Conservation (phyloP, 148 eudicot genomes). For the Rhododendron ferrugineum region DNA sequence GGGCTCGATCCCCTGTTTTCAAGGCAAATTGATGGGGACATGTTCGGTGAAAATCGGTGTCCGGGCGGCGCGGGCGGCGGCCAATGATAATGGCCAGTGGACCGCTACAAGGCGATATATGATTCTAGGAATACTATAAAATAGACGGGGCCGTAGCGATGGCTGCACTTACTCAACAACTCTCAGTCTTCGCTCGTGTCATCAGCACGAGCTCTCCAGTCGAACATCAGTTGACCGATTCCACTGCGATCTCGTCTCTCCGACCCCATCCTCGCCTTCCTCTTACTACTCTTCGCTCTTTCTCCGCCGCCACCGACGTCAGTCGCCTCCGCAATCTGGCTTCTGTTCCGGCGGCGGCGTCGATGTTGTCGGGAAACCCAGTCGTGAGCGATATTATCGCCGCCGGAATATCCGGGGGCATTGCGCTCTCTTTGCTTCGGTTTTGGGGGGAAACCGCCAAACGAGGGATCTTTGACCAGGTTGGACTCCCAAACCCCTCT, state of each 20-base stretch:
- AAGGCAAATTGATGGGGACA: too few species aligned
- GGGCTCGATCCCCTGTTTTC: too few species aligned
- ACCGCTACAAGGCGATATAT: too few species aligned
- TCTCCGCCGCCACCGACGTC: neutral
- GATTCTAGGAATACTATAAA: too few species aligned
- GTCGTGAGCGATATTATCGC: constrained; percentile 42
- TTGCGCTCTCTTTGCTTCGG: constrained; percentile 42
- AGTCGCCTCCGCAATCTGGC: constrained; percentile 8
- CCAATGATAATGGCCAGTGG: too few species aligned
- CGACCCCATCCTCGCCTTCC: neutral
- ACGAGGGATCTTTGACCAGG: constrained; percentile 45
- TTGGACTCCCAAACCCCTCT: constrained; percentile 15
- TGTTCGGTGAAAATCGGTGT: too few species aligned
- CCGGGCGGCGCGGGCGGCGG: too few species aligned
- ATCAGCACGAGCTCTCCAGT: neutral
- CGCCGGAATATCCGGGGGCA: constrained; percentile 28
- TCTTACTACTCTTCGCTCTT: neutral
- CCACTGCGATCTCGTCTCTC: neutral
- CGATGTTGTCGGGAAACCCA: constrained; percentile 29
- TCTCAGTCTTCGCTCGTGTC: neutral
- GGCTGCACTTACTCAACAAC: neutral
- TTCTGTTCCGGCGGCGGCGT: neutral
- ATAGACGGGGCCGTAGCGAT: neutral
- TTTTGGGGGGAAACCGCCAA: constrained; percentile 55
- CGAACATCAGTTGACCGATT: neutral